Evolutionary conservation across 2,329 filamentous ascomycete species (phyloP), one percentile per base, ranked within the genome.

Genomic region (Gyromitra esculenta): DNA sequence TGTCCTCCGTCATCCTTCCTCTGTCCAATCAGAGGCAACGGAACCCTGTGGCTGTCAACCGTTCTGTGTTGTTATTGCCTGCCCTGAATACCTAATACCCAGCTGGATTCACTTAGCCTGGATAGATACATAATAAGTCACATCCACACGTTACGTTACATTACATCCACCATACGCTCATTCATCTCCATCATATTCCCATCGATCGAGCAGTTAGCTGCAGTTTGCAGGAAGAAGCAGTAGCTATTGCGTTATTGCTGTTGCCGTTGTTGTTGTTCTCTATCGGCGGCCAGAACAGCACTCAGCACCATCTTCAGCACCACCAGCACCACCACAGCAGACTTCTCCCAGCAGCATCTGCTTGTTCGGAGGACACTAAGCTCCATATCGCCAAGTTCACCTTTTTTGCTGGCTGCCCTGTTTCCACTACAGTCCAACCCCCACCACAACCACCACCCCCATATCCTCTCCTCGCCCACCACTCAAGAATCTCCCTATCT

Each of bases 321-420:
- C 57, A 76, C 50, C 18, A 54, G 18, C 39, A 62, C 45, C 57
- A 76, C 9, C 63, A 74, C 74, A 57, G 52, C 41, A 60, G 54
- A 21, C 18, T 54, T 11, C 50, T 13, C 50, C 50, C 35, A 69
- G 70, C 72, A 66, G 63, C 63, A 70, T 62, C 56, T 31, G 25
- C 25, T 73, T 64, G 57, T 69, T 60, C 41, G 65, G 35, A 66
- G 39, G 31, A 60, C 57, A 65, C 70, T 68, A 76, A n/a, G 63
- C 74, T 59, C 72, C 41, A 75, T 74, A 74, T 60, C 75, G 75
- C 64, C 75, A 77, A 77, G 74, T 57, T 77, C 57, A 31, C 41
- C 43, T 65, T 48, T 64, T 70, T n/a, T 50, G 41, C 70, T 68
- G 65, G 65, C 43, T 52, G 43, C 50, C 73, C 68, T 54, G 64